These are phyloP conservation scores for Haplographium delicatum DNA, from an alignment of 495 filamentous ascomycete genomes.

Conservation along the genomic window DNA sequence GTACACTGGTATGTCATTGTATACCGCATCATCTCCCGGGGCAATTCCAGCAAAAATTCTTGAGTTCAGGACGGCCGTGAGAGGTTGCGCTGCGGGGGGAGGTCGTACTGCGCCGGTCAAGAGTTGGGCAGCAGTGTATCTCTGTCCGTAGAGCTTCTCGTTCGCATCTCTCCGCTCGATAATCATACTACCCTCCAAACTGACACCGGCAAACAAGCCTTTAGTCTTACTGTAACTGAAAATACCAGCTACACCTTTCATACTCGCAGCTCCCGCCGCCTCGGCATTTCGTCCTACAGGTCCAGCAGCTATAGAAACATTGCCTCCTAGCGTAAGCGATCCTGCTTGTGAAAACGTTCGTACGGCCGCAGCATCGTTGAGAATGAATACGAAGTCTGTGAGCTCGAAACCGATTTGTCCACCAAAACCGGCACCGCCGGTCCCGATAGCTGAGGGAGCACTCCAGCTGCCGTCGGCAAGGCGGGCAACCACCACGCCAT, in stretches of 20 bases:
- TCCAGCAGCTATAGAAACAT: constrained; percentile 92
- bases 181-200: constrained; percentile 83
- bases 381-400: constrained; percentile 98
- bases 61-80: constrained; percentile 79
- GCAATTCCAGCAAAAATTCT: constrained; percentile 69
- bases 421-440: constrained; percentile 87
- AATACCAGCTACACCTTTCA: constrained; percentile 82
- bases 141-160: constrained; percentile 85
- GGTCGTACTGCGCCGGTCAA: constrained; percentile 72
- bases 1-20: constrained; percentile 93
- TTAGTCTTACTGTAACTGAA: constrained; percentile 98
- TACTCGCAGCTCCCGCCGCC: constrained; percentile 88
- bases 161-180: constrained; percentile 95
- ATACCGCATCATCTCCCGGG: constrained; percentile 61
- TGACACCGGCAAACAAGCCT: constrained; percentile 93
- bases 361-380: constrained; percentile 88
- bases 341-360: constrained; percentile 92
- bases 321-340: constrained; percentile 86
- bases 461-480: constrained; percentile 91
- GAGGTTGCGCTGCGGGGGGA: constrained; percentile 74
- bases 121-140: constrained; percentile 74
- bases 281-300: constrained; percentile 94
- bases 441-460: constrained; percentile 87
- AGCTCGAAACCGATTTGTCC: constrained; percentile 97
- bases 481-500: constrained; percentile 87